Percentiles rank a stretch among this genome's conserved stretches.
phyloP scores from a whole-genome alignment of 2,329 filamentous ascomycete genomes.

The Geosmithia flava region DNA sequence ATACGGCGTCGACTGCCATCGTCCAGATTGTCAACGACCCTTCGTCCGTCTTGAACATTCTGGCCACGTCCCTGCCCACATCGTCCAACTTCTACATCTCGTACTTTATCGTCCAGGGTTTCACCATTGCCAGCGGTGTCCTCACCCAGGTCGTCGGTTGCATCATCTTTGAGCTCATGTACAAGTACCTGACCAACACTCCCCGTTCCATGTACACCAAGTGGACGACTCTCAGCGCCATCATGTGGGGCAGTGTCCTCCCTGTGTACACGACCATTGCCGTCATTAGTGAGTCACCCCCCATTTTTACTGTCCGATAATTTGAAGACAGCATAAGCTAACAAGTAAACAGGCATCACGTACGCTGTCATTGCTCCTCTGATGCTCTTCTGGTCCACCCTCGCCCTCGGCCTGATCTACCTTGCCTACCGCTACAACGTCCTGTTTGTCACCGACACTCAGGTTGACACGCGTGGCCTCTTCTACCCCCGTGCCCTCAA shows the following conservation, averaged over 20 bases:
- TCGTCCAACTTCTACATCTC: slow-evolving; percentile 89
- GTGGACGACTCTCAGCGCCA: slow-evolving; percentile 54
- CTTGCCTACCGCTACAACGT: slow-evolving; percentile 79
- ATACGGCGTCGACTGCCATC: slow-evolving; percentile 61
- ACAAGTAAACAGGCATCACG: slow-evolving; percentile 39
- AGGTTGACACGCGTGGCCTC: slow-evolving; percentile 78
- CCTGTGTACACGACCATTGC: slow-evolving; percentile 65
- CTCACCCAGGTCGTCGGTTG: slow-evolving; percentile 57
- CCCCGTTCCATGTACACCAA: slow-evolving; percentile 68
- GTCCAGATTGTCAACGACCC: slow-evolving; percentile 53
- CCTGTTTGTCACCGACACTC: slow-evolving; percentile 65
- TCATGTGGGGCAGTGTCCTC: slow-evolving; percentile 68
- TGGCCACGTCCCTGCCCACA: slow-evolving; percentile 63
- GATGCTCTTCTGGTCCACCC: slow-evolving; percentile 66
- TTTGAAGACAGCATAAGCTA: no score
- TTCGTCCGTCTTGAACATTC: slow-evolving; percentile 42
- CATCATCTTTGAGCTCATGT: slow-evolving; percentile 53
- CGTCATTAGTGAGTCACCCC: slow-evolving; percentile 44
- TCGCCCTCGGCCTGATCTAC: slow-evolving; percentile 71
- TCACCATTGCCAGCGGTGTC: slow-evolving; percentile 61
- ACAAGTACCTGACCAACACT: slow-evolving; percentile 61
- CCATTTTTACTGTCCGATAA: background rate
- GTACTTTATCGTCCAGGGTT: slow-evolving; percentile 78
- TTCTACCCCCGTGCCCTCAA: slow-evolving; percentile 82
- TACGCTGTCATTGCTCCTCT: slow-evolving; percentile 79